Conservation (phyloP, 2,329 filamentous ascomycete species). For the Pestalotiopsis sp. region DNA sequence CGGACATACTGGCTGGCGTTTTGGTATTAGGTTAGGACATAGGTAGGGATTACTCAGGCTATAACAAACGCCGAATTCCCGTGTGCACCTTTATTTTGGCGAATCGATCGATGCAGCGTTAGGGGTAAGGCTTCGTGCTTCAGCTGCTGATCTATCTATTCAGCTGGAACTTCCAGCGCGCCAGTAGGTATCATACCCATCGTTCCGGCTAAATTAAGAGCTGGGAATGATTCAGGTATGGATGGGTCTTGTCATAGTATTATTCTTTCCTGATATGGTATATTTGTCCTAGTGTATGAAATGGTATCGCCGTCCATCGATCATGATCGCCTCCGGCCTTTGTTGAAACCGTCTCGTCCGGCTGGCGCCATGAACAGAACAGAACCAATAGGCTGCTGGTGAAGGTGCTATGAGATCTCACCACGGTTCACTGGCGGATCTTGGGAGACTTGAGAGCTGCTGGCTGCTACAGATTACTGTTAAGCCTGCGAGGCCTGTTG, state of each 20-base stretch:
- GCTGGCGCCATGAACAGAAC: background rate
- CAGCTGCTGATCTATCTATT: background rate
- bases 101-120: background rate
- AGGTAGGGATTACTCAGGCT: background rate
- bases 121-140: background rate
- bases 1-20: background rate
- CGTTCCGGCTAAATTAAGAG: background rate
- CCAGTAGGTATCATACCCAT: background rate
- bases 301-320: background rate
- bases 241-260: background rate
- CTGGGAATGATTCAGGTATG: background rate
- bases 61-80: background rate
- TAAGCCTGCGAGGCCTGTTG: background rate
- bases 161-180: background rate
- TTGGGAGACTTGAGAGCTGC: too few species aligned
- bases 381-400: background rate
- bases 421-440: background rate
- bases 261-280: background rate
- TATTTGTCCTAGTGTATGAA: background rate
- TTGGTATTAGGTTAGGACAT: background rate
- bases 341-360: background rate
- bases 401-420: background rate
- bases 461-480: too few species aligned
- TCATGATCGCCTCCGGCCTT: background rate
- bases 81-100: background rate